Conservation (phyloP, 2,329 filamentous ascomycete species). For the Colletotrichum caudatum region DNA sequence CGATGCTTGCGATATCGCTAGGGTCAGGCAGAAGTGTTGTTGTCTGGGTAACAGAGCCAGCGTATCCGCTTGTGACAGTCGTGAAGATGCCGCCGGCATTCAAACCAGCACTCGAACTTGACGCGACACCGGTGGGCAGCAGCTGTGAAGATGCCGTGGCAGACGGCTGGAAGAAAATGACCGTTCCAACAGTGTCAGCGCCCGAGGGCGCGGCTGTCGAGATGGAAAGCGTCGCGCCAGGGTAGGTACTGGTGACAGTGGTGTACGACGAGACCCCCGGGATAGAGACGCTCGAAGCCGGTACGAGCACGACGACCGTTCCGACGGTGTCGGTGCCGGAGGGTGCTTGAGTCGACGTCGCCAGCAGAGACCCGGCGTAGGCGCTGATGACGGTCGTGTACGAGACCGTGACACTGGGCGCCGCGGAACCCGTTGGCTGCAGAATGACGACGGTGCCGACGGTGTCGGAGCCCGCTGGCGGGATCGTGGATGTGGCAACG, state of each 20-base stretch:
- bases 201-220: constrained; percentile 1
- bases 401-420: constrained; percentile 9
- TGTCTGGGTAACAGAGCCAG: constrained; percentile 15
- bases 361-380: constrained; percentile 11
- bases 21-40: constrained; percentile 9
- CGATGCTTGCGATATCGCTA: not conserved
- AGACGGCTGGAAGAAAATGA: constrained; percentile 28
- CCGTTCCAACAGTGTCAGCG: constrained; percentile 2
- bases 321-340: constrained; percentile 22
- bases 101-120: not conserved
- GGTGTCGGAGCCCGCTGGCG: not conserved
- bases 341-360: constrained; percentile 23
- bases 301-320: constrained; percentile 6
- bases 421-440: constrained; percentile 6
- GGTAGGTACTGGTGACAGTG: constrained; percentile 5
- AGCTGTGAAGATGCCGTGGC: not conserved
- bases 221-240: not conserved
- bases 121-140: not conserved
- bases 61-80: constrained; percentile 12
- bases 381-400: constrained; percentile 8
- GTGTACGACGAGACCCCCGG: constrained; percentile 7
- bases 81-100: not conserved
- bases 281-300: not conserved
- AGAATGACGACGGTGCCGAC: constrained; percentile 29
- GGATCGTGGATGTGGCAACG: not conserved